Evolutionary conservation across 2,329 filamentous ascomycete species (phyloP), one percentile per base, ranked within the genome.

Genomic region (Calonectria pteridis): DNA sequence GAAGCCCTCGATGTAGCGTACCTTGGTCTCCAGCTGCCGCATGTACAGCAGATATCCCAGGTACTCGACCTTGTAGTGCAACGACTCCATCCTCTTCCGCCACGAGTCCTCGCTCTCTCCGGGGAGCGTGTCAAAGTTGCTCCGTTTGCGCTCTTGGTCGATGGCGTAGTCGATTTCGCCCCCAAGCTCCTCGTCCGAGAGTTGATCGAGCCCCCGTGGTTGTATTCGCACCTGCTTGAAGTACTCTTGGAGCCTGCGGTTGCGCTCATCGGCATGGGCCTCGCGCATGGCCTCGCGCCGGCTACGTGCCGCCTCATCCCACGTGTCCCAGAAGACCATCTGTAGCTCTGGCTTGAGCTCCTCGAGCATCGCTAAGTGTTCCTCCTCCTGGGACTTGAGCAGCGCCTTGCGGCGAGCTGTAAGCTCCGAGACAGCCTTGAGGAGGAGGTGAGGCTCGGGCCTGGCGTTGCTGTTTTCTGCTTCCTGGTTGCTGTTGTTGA

Each of bases 1-100:
- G 4, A 79, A 69, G 2, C 82, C 82, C 7, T 83, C 80, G 6
- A 82, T 51, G 62, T 84, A 84, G n/a, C 70, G 72, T 33, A 74
- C 69, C 50, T 76, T 70, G 11, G 40, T 67, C 28, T 33, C 20
- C 0, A 76, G 66, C 31, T 66, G 69, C n/a, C 72, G 75, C 14
- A 11, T 10, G 43, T 59, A 51, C 18, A 74, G 55, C n/a, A 71
- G 11, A 20, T 20, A 23, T 14, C 72, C 71, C 14, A 78, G 31
- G 6, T 20, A n/a, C 43, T 69, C 62, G 4, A 80, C 51, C 29
- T 71, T 55, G 3, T 59, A n/a, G 58, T 80, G 65, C 4, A 83
- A 46, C 28, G 13, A 4, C 16, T 13, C 16, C 59, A 78, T 74
- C 4, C 79, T 76, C 23, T 49, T 7, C 28, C 29, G n/a, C 31